Conservation (phyloP, 495 filamentous ascomycete species). For the Neurospora tetrasperma region DNA sequence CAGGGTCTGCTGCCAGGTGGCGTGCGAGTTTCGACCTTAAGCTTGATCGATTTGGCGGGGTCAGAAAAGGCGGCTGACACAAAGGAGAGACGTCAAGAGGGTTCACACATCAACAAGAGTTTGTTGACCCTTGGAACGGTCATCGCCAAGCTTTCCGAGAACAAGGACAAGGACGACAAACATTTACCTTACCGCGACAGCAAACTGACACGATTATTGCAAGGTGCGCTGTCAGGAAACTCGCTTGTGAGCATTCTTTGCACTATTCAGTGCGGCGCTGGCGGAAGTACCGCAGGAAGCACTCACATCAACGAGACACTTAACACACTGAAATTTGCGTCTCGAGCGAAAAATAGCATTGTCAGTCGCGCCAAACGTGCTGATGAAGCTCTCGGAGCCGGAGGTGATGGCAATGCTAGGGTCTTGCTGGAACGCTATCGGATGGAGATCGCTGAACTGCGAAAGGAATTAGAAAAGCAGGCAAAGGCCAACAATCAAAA, state of each 20-base stretch:
- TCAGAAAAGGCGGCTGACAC: constrained; percentile 92
- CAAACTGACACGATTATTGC: constrained; percentile 87
- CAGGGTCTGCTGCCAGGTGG: constrained; percentile 75
- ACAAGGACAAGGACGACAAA: constrained; percentile 80
- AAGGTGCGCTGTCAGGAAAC: constrained; percentile 86
- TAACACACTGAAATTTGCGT: constrained; percentile 94
- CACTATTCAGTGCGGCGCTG: constrained; percentile 73
- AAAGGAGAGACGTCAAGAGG: constrained; percentile 89
- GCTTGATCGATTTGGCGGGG: constrained; percentile 91
- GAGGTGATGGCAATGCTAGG: constrained; percentile 70
- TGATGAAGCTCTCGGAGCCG: constrained; percentile 72
- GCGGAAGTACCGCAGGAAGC: constrained; percentile 50
- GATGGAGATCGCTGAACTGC: constrained; percentile 81
- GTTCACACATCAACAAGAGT: constrained; percentile 97
- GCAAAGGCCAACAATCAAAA: constrained; percentile 47
- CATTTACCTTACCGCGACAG: constrained; percentile 95
- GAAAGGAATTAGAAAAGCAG: constrained; percentile 71
- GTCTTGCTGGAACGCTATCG: constrained; percentile 89
- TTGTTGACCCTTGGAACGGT: constrained; percentile 91
- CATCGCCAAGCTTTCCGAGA: constrained; percentile 72
- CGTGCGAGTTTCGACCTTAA: constrained; percentile 88
- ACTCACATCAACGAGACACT: constrained; percentile 78
- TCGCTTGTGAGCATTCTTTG: constrained; percentile 96
- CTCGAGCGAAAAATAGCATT: constrained; percentile 94
- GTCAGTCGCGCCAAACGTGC: constrained; percentile 93